phyloP scores from a whole-genome alignment of 768 basidiomycete genomes.

The Tulasnella sp. region DNA sequence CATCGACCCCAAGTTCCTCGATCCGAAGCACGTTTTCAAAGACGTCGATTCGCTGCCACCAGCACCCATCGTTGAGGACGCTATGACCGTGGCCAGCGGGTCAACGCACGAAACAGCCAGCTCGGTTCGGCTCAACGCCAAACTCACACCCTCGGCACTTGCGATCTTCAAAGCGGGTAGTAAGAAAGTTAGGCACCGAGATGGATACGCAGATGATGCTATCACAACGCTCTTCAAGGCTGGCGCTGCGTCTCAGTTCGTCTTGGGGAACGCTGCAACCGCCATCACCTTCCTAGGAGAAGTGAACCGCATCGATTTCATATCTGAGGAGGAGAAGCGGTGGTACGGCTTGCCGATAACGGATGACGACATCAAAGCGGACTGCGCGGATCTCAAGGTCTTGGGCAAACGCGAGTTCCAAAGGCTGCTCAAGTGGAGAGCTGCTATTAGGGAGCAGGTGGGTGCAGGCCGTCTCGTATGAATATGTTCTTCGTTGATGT shows the following conservation, averaged over 20 bases:
- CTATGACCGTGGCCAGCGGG: background rate
- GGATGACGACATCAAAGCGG: constrained; percentile 69
- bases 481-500: background rate
- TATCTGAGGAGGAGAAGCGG: constrained; percentile 77
- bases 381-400: constrained; percentile 88
- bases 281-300: constrained; percentile 72
- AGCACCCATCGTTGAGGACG: constrained; percentile 14
- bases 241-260: constrained; percentile 59
- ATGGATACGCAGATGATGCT: constrained; percentile 84
- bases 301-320: constrained; percentile 69
- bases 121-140: background rate
- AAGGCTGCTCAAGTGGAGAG: constrained; percentile 80
- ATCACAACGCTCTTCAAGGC: constrained; percentile 84
- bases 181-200: constrained; percentile 86
- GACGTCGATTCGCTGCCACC: constrained; percentile 49
- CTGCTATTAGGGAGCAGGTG: constrained; percentile 81
- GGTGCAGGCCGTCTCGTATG: constrained; percentile 20
- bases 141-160: constrained; percentile 14
- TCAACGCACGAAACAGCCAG: constrained; percentile 2
- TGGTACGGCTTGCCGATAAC: constrained; percentile 70
- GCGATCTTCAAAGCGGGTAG: constrained; percentile 92
- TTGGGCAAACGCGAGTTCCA: constrained; percentile 98
- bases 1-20: constrained; percentile 97
- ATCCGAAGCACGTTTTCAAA: constrained; percentile 96
- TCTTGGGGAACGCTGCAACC: constrained; percentile 47